Percentiles rank a stretch among this genome's conserved stretches.
Conservation (phyloP, 495 filamentous ascomycete species). For the Melanomma pulvis-pyrius region DNA sequence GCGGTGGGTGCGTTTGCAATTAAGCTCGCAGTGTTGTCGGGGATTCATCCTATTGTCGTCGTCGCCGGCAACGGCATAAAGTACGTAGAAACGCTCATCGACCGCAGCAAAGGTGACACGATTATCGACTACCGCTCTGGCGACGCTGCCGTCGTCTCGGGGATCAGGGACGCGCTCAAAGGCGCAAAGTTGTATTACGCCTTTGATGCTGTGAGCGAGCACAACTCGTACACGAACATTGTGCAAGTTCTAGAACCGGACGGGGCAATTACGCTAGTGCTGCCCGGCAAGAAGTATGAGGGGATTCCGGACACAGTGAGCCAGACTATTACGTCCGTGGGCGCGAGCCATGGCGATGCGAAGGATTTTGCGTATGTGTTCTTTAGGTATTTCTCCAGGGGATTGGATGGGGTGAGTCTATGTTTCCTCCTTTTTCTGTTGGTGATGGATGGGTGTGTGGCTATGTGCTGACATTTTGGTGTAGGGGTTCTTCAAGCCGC, state of each 20-base stretch:
- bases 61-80: slow-evolving; percentile 63
- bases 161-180: slow-evolving; percentile 54
- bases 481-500: slow-evolving; percentile 65
- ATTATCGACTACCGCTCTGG: slow-evolving; percentile 73
- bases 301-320: slow-evolving; percentile 37
- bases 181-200: slow-evolving; percentile 50
- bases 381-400: slow-evolving; percentile 56
- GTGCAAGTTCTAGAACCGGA: slow-evolving; percentile 50
- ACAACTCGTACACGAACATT: slow-evolving; percentile 55
- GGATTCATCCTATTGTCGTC: slow-evolving; percentile 74
- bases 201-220: slow-evolving; percentile 62
- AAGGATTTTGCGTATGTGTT: slow-evolving; percentile 63
- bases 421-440: too few relatives aligned
- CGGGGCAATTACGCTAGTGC: slow-evolving; percentile 59
- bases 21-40: slow-evolving; percentile 65
- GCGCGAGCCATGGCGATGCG: slow-evolving; percentile 52
- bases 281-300: slow-evolving; percentile 46
- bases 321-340: slow-evolving; percentile 49
- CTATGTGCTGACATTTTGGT: too few relatives aligned
- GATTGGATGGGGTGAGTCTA: too few relatives aligned
- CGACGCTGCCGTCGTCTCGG: slow-evolving; percentile 55
- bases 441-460: too few relatives aligned
- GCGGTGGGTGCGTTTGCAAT: slow-evolving; percentile 71
- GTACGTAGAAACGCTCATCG: slow-evolving; percentile 63
- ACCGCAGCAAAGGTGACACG: slow-evolving; percentile 65